Evolutionary conservation across 805 yeast species (phyloP), one percentile per base, ranked within the genome.

Genomic region (Candida corydali): DNA sequence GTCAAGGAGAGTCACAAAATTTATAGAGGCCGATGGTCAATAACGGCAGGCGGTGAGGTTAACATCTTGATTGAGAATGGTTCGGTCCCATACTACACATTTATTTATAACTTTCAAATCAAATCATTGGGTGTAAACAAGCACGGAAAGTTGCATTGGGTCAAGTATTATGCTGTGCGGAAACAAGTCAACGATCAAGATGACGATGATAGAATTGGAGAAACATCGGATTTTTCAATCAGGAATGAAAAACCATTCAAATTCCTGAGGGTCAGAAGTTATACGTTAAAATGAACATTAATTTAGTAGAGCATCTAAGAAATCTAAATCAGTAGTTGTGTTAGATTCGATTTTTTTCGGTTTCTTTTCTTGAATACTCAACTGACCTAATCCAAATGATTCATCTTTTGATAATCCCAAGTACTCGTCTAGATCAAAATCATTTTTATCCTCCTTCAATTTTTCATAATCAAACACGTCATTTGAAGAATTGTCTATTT

Each of bases 181-280:
- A 69, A 72, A 46, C 35, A 29, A 19, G 54, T 49, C 5, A 51
- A 55, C 23, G 32, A 26, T 16, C 34, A 32, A 19, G 40, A 30
- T 23, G 58, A 54, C 3, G 59, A 59, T 25, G 69, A 79, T 18
- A 73, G 78, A 9, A 78, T 71, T 32, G 69, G 72, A 8, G 76
- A 76, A 35, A 42, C 47, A n/a, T 49, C 56, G 10, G 65, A 63
- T 26, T 76, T 86, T 48, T 68, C 77, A 4, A 57, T 83, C 41
- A 69, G 65, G 25, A 84, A 85, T 45, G 97, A 89, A 53, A 82
- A 81, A 47, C 79, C 88, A 9, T 89, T 86, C 59, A 76, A 73
- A 47, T 89, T 87, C 52, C 80, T 84, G 42, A 63, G 84, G 32
- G 91, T 82, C 1, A 66, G 61, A 42, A 59, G 69, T 28, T 70